Evolutionary conservation across 345 rosid genomes (phyloP), one percentile per base, ranked within the genome.

Genomic region (Hibiscus syriacus): DNA sequence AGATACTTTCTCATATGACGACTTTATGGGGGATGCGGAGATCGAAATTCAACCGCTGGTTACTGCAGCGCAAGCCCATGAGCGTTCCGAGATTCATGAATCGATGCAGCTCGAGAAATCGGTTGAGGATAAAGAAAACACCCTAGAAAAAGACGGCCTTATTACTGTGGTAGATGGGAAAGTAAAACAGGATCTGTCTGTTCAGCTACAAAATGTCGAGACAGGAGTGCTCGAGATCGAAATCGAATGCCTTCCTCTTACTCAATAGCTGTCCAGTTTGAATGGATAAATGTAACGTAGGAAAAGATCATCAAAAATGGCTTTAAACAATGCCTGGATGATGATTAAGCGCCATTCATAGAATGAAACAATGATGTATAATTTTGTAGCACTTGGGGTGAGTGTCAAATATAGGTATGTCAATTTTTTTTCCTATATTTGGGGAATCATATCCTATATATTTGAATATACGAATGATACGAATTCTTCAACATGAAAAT

Each of bases 11-110:
- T 66, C 85, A 36, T 77, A 86, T 0, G 98, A 94, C 67, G 98
- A 94, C 81, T 94, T 91, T 73, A 94, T 91, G 98, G 99, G 99
- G 39, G 97, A 91, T 64, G 95, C 98, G 0, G 98, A 95, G 81
- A 89, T 95, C n/a, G 97, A 95, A 81, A 95, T 92, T 67, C 95
- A 92, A 74, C 92, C 98, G 6, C 83, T 95, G 65, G 83, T 95
- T 23, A 36, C 81, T 58, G 92, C 94, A 19, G 97, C 99, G 19
- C 86, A 80, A 81, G 96, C 93, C 36, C 79, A 73, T 25, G 96
- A 95, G 83, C 72, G 55, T 6, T 88, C 90, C 8, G 72, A 78
- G 39, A 76, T 83, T 34, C 0, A 50, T 20, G 93, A 87, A 67
- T 64, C 98, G 2, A 84, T 76, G 79, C 90, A 82, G 76, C 87